A percentile compares a stretch with the other conserved stretches of the same genome.
Evolutionary conservation across 495 filamentous ascomycete genomes (phyloP).

Genomic region (Hyaloscypha hepaticicola): DNA sequence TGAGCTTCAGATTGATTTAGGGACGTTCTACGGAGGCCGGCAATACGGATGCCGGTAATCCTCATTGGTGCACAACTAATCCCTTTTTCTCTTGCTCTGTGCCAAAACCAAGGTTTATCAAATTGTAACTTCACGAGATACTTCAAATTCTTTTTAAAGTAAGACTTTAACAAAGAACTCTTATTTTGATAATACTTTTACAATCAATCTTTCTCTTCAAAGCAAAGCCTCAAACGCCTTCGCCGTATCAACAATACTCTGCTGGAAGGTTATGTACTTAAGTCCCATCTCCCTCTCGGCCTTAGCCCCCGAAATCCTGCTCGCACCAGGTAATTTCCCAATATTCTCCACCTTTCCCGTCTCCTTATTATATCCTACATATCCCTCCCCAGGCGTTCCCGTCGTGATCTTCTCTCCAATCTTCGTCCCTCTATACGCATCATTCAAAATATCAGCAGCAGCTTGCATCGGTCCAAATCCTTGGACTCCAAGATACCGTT

Average conservation of each 20-base stretch:
- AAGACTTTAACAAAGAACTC: no score
- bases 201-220: constrained; percentile 2
- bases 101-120: background rate
- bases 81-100: background rate
- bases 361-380: constrained; percentile 32
- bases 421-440: constrained; percentile 36
- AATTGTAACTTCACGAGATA: no score
- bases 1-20: background rate
- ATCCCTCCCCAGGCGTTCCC: constrained; percentile 41
- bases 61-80: background rate
- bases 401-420: constrained; percentile 35
- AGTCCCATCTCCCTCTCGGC: constrained; percentile 26
- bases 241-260: constrained; percentile 27
- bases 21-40: background rate
- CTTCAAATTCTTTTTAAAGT: no score
- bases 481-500: constrained; percentile 38
- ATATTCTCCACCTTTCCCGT: constrained; percentile 21
- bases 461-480: constrained; percentile 36
- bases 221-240: constrained; percentile 24
- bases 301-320: constrained; percentile 19
- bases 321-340: background rate
- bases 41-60: no score
- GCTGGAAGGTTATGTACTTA: constrained; percentile 18
- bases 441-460: constrained; percentile 40
- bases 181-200: background rate